Conservation (phyloP, 305 asterid species). For the Fraxinus dipetala region DNA sequence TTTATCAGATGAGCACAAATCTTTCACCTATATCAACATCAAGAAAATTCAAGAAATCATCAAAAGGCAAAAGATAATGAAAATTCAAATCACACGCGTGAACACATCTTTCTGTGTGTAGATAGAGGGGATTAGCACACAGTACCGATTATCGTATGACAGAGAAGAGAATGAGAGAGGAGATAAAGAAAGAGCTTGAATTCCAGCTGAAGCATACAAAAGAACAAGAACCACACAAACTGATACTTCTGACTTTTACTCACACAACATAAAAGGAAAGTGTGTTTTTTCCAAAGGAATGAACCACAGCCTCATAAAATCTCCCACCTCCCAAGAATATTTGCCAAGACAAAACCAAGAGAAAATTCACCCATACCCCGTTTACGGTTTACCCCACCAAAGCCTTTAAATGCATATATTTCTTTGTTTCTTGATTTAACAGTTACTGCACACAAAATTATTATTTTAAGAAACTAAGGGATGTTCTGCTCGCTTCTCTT, state of each 20-base stretch:
- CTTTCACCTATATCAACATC: background rate
- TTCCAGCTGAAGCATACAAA: conserved; percentile 27
- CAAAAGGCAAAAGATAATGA: background rate
- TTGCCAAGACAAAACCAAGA: background rate
- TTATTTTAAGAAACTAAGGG: conserved; percentile 22
- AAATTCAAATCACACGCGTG: conserved; percentile 9
- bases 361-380: background rate
- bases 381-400: background rate
- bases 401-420: background rate
- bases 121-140: background rate
- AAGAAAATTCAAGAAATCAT: conserved; percentile 17
- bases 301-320: conserved; percentile 48
- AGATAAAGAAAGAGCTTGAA: conserved; percentile 15
- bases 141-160: background rate
- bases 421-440: background rate
- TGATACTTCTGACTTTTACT: conserved; percentile 21
- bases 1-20: conserved; percentile 9
- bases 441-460: background rate
- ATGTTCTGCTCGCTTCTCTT: conserved; percentile 13
- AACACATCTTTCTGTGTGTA: background rate
- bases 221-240: conserved; percentile 48
- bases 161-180: background rate
- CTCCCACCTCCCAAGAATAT: conserved; percentile 6
- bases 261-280: conserved; percentile 23
- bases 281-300: conserved; percentile 11